Evolutionary conservation across 1,284 basidiomycete species (phyloP), one percentile per base, ranked within the genome.

Genomic region (Moesziomyces antarcticus): DNA sequence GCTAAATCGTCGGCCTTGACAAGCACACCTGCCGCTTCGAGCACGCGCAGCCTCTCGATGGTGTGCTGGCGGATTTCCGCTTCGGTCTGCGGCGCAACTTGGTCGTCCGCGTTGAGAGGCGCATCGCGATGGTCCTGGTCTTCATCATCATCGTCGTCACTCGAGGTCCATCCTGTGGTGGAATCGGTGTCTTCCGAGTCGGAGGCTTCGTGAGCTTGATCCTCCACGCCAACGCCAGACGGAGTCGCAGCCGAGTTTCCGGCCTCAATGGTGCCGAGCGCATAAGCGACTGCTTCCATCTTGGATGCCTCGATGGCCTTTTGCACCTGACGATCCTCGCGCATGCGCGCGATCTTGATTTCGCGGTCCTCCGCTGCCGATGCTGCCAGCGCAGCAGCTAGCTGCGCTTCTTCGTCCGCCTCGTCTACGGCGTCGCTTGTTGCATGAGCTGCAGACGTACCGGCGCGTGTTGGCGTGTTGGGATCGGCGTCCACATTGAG

Each of bases 1-100:
- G 50, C 25, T 14, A 59, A 16, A 18, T 55, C 56, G 10, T 66
- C 71, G 10, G 62, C 60, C 74, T 90, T 90, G 51, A 96, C 88
- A 59, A 94, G 89, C 40, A 97, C 86, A 0, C 95, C 95, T 0
- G 93, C 93, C 0, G 93, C 92, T 80, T 93, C 90, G 16, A 97
- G 86, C 10, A 96, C 92, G 24, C 91, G 88, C 73, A 90, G 88
- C 30, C 93, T 87, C 82, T 95, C 93, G 20, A 88, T 86, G 62
- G 91, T 93, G 45, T 92, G 88, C 30, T 89, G 88, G 18, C 88
- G 87, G 59, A 91, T 90, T 48, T 85, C 86, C 45, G 84, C 86
- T 5, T 73, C 87, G 44, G 88, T 87, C 14, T 65, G 61, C 22
- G 71, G 59, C 40, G 46, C 44, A 24, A 57, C 45, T 37, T 60